These are phyloP conservation scores for Vicia faba DNA, from an alignment of 306 rosid genomes.

Conservation along the genomic window DNA sequence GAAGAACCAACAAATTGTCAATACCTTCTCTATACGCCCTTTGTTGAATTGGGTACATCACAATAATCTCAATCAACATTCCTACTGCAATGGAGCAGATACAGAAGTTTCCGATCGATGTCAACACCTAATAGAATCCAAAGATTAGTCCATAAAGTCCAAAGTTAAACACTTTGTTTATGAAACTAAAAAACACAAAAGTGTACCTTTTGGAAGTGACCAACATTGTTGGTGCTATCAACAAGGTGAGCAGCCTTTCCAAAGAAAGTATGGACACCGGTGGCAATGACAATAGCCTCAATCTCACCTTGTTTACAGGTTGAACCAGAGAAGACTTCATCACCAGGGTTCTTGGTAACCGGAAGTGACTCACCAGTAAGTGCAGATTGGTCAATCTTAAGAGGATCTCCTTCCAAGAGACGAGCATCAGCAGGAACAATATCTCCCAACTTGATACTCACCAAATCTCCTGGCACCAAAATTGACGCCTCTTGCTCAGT, in stretches of 20 bases:
- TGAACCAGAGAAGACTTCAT: constrained; percentile 84
- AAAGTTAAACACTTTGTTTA: neutral
- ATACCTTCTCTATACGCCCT: constrained; percentile 87
- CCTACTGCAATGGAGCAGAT: constrained; percentile 85
- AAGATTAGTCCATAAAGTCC: constrained; percentile 9
- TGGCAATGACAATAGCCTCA: constrained; percentile 90
- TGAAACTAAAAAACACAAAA: neutral
- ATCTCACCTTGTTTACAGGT: constrained; percentile 96
- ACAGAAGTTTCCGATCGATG: constrained; percentile 90
- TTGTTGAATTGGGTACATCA: constrained; percentile 72
- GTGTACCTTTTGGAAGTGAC: constrained; percentile 90
- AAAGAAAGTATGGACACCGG: constrained; percentile 91
- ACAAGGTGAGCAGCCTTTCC: constrained; percentile 98
- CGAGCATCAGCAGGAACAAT: constrained; percentile 93
- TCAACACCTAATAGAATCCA: constrained; percentile 66
- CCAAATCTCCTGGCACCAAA: constrained; percentile 88
- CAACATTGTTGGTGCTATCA: constrained; percentile 92
- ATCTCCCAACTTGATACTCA: constrained; percentile 93
- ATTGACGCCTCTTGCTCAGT: constrained; percentile 72
- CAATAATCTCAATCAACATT: constrained; percentile 81
- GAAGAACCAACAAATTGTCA: constrained; percentile 86
- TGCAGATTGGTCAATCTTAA: constrained; percentile 89
- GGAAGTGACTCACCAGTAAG: constrained; percentile 95
- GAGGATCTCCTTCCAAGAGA: constrained; percentile 84
- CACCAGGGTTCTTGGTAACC: constrained; percentile 72